phyloP scores from a whole-genome alignment of 805 yeast genomes.

The Schwanniomyces sp. region DNA sequence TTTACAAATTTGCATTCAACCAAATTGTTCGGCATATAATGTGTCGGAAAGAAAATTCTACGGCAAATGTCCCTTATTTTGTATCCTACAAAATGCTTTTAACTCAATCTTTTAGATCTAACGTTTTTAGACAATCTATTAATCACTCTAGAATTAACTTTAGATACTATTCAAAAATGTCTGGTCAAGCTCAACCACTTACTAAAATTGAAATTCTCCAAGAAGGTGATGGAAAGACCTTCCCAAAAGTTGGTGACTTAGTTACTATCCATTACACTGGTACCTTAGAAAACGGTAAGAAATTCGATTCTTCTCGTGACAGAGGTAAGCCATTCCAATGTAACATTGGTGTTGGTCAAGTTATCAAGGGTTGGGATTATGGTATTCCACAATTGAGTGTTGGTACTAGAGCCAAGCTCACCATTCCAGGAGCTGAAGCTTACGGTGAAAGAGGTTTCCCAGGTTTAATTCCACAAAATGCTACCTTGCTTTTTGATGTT shows the following conservation, averaged over 20 bases:
- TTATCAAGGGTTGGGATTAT: conserved; percentile 95
- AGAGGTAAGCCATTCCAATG: conserved; percentile 96
- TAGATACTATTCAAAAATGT: conserved; percentile 20
- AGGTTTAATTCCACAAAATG: conserved; percentile 94
- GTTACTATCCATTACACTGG: conserved; percentile 96
- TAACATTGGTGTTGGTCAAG: conserved; percentile 93
- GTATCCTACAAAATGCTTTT: conserved; percentile 1
- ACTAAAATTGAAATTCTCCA: conserved; percentile 44
- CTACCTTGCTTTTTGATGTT: conserved; percentile 85
- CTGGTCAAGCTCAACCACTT: conserved; percentile 31
- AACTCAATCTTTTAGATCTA: background rate
- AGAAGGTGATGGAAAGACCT: conserved; percentile 81
- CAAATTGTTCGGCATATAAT: background rate
- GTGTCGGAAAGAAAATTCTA: background rate
- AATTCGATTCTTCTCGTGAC: conserved; percentile 93
- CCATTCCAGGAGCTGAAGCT: conserved; percentile 91
- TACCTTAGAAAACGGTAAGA: conserved; percentile 91
- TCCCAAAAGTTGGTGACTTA: conserved; percentile 83
- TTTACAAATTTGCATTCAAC: background rate
- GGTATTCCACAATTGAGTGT: conserved; percentile 90
- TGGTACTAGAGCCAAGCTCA: conserved; percentile 90
- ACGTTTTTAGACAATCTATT: conserved; percentile 1
- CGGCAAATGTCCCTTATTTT: background rate
- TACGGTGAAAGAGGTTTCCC: conserved; percentile 96
- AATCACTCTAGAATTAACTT: background rate